Percentiles rank a stretch among this genome's conserved stretches.
phyloP scores from a whole-genome alignment of 2,329 filamentous ascomycete genomes.

The Cercospora sp. region DNA sequence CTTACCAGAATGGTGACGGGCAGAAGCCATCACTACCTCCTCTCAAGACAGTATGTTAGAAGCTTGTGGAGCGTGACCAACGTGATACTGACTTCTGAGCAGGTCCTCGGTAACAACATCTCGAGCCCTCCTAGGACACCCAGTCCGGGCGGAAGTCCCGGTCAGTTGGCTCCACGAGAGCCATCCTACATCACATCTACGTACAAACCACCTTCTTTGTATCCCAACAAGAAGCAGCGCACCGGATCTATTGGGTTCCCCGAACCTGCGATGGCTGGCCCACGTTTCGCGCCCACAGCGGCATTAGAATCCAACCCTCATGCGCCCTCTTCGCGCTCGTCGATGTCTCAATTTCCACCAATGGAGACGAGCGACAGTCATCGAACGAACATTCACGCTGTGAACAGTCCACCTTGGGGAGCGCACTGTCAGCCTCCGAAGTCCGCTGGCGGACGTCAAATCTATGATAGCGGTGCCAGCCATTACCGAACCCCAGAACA shows the following conservation, averaged over 20 bases:
- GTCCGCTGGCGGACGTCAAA: conserved; percentile 7
- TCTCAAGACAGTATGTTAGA: conserved; percentile 36
- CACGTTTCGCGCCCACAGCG: conserved; percentile 21
- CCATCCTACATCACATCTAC: conserved; percentile 35
- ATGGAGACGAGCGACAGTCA: conserved; percentile 21
- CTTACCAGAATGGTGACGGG: conserved; percentile 32
- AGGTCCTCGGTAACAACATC: conserved; percentile 37
- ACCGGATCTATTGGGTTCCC: conserved; percentile 25
- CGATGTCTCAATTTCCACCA: conserved; percentile 25
- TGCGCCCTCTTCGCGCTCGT: conserved; percentile 13
- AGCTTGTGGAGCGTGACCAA: neutral
- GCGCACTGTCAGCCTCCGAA: conserved; percentile 19
- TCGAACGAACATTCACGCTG: conserved; percentile 14
- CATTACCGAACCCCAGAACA: conserved; percentile 30
- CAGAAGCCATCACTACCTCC: conserved; percentile 39
- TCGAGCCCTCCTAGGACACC: conserved; percentile 37
- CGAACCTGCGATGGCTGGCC: conserved; percentile 11
- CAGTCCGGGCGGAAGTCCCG: conserved; percentile 26
- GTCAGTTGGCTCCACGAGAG: conserved; percentile 37
- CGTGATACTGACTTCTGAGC: neutral
- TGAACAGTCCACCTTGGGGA: conserved; percentile 24
- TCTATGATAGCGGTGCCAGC: conserved; percentile 19
- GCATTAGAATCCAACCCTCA: conserved; percentile 20
- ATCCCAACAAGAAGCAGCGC: conserved; percentile 41
- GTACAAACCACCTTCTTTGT: conserved; percentile 40